Conservation (phyloP, 768 basidiomycete species). For the Calocybe indica region DNA sequence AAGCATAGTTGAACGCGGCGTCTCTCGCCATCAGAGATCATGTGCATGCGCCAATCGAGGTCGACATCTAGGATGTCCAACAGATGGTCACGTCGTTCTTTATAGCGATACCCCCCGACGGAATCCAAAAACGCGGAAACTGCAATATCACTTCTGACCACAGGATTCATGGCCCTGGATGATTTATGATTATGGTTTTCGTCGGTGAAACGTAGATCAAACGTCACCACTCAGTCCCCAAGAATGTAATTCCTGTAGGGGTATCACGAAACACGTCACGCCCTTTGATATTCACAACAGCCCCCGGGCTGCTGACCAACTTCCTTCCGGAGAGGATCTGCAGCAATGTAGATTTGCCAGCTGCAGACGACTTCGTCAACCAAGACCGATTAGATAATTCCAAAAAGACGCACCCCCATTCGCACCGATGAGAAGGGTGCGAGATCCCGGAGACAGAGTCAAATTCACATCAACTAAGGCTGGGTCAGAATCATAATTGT, state of each 20-base stretch:
- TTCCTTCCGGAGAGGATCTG: constrained; percentile 92
- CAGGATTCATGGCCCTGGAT: constrained; percentile 93
- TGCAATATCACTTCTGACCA: constrained; percentile 87
- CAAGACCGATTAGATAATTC: constrained; percentile 3
- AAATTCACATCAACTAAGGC: constrained; percentile 66
- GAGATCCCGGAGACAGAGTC: constrained; percentile 63
- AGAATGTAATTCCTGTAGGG: constrained; percentile 75
- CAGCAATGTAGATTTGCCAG: constrained; percentile 94
- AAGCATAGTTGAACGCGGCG: constrained; percentile 90
- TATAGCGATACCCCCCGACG: constrained; percentile 93
- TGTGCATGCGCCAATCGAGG: constrained; percentile 93
- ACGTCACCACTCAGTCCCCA: constrained; percentile 90
- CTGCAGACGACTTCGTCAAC: constrained; percentile 26
- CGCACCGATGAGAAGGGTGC: constrained; percentile 86
- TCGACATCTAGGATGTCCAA: constrained; percentile 94
- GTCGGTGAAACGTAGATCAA: background rate
- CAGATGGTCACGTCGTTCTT: constrained; percentile 77
- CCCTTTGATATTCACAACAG: constrained; percentile 67
- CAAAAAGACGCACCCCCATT: constrained; percentile 70
- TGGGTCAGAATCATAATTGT: constrained; percentile 33
- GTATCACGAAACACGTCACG: constrained; percentile 88
- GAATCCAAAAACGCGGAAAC: constrained; percentile 96
- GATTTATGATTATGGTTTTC: constrained; percentile 5
- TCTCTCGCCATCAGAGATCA: constrained; percentile 94
- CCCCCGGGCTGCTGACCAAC: constrained; percentile 47